These are phyloP conservation scores for Podaxis mareebaensis DNA, from an alignment of 768 basidiomycete genomes.

Conservation along the genomic window DNA sequence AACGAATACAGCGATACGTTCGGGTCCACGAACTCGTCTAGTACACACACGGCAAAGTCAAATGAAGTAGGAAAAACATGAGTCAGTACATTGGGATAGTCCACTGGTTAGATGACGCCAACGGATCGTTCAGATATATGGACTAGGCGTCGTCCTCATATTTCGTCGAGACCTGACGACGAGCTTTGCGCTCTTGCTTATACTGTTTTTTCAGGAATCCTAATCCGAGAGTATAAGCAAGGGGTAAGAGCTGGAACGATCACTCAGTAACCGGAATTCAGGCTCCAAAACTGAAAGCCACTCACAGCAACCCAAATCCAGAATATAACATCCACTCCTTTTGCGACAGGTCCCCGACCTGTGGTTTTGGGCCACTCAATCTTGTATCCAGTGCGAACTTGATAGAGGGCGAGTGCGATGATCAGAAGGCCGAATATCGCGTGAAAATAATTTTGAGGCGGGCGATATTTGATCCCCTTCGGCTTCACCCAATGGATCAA, in stretches of 20 bases:
- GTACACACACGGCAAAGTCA: not conserved
- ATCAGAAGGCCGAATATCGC: slow-evolving; percentile 52
- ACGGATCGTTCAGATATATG: not conserved
- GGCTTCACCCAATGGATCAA: slow-evolving; percentile 57
- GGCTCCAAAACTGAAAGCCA: slow-evolving; percentile 8
- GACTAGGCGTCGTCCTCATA: not conserved
- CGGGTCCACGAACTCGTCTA: not conserved
- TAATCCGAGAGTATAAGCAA: slow-evolving; percentile 43
- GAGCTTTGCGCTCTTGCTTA: slow-evolving; percentile 41
- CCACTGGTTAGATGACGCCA: no score
- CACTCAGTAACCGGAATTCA: slow-evolving; percentile 8
- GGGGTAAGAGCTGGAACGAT: slow-evolving; percentile 39
- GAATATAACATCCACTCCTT: slow-evolving; percentile 41
- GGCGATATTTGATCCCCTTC: slow-evolving; percentile 35
- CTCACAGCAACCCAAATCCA: slow-evolving; percentile 51
- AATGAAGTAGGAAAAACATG: not conserved
- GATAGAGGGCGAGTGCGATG: slow-evolving; percentile 50
- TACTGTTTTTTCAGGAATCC: slow-evolving; percentile 47
- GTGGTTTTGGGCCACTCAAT: slow-evolving; percentile 50
- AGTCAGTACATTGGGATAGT: no score
- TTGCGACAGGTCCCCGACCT: slow-evolving; percentile 39
- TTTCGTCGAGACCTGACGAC: slow-evolving; percentile 2
- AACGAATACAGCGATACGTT: no score
- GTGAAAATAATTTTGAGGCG: slow-evolving; percentile 59
- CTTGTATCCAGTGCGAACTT: slow-evolving; percentile 47